Percentiles rank a stretch among this genome's conserved stretches.
Conservation (phyloP, 2,329 filamentous ascomycete species). For the Hirsutella thompsonii region DNA sequence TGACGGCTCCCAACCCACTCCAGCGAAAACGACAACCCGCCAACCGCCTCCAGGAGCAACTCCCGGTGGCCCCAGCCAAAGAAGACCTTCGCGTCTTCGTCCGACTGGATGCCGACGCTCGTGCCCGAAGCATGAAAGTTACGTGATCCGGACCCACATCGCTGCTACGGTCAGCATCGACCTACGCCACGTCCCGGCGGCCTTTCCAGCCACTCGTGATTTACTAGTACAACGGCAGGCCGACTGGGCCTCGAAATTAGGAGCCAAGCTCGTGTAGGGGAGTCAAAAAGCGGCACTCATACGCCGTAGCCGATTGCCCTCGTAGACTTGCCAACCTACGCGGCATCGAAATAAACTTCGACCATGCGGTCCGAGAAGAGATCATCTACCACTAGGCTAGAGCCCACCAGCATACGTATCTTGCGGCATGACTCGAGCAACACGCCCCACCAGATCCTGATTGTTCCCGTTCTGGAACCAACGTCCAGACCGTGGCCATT, state of each 20-base stretch:
- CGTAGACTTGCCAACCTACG: background rate
- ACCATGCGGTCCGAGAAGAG: background rate
- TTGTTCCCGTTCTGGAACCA: slow-evolving; percentile 2
- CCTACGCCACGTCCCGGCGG: slow-evolving; percentile 4
- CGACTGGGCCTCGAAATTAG: too few relatives aligned
- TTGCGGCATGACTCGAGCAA: background rate
- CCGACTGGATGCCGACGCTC: slow-evolving; percentile 5
- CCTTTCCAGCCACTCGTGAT: slow-evolving; percentile 1
- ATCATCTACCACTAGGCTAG: background rate
- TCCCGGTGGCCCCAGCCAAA: too few relatives aligned
- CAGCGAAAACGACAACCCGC: too few relatives aligned
- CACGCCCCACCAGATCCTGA: background rate
- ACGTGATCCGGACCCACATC: slow-evolving; percentile 5
- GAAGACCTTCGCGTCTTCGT: too few relatives aligned
- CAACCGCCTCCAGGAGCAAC: too few relatives aligned
- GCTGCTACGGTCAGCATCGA: slow-evolving; percentile 4
- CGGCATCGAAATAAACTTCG: background rate
- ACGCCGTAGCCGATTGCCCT: background rate
- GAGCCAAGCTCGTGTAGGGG: too few relatives aligned
- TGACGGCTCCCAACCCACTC: too few relatives aligned
- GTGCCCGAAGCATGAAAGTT: slow-evolving; percentile 4
- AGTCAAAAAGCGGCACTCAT: too few relatives aligned
- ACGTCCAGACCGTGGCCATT: slow-evolving; percentile 1
- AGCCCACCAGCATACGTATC: background rate
- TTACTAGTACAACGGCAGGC: too few relatives aligned